Evolutionary conservation across 2,329 filamentous ascomycete species (phyloP), one percentile per base, ranked within the genome.

Genomic region (Tolypocladium album): DNA sequence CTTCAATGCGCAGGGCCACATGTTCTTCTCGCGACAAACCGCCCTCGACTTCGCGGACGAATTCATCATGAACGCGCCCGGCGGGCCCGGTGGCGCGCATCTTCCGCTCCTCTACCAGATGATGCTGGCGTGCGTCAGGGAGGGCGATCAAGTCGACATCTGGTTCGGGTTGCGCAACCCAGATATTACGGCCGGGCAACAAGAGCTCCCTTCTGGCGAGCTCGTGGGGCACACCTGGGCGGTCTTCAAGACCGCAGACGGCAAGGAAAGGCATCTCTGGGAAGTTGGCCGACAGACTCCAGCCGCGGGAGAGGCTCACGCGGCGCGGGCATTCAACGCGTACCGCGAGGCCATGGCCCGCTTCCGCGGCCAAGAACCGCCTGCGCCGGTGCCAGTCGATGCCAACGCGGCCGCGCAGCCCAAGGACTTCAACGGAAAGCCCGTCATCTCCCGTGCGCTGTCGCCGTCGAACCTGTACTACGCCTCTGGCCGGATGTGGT

Each of bases 401-500:
- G 22, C 20, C 5, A 24, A 36, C 3, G 36, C 45, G 11, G 61
- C 58, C 27, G 55, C n/a, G 12, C 22, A 59, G 34, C 59, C 63
- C 24, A 27, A 12, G 1, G 36, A 56, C 38, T 60, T 62, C 27
- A 60, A 59, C 24, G 59, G 56, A 7, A 63, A 61, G 40, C 60
- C 63, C 13, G 50, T 61, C 42, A 63, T 63, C 13, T 64, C 63
- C 20, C 61, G 62, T 40, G 63, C 63, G 15, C 43, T 64, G 53
- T 22, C 63, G 13, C 63, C 63, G 36, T 60, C 61, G 4, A 64
- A 64, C 50, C 55, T 64, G 43, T 64, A 63, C 57, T 58, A 61
- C 15, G 63, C 63, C 20, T 60, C 61, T 27, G 57, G 52, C 24
- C 57, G 63, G n/a, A 64, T 64, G 63, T 64, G 63, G 63, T 64